phyloP scores from a whole-genome alignment of 2,329 filamentous ascomycete species.

The Penicillium sp. region DNA sequence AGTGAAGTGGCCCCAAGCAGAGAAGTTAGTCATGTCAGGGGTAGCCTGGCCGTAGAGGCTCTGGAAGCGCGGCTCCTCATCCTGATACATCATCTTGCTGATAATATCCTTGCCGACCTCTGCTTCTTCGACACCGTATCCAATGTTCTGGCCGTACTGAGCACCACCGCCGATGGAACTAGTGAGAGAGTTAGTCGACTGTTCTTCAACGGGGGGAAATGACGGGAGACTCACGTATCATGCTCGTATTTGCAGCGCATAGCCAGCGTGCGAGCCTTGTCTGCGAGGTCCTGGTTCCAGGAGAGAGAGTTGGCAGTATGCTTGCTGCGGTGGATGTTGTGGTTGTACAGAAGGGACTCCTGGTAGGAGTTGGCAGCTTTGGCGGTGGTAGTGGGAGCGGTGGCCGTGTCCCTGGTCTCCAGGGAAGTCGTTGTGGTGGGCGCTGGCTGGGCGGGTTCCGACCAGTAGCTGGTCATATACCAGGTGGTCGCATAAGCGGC shows the following conservation, averaged over 20 bases:
- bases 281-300: conserved; percentile 64
- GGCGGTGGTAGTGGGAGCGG: conserved; percentile 36
- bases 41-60: conserved; percentile 56
- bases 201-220: conserved; percentile 31
- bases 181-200: conserved; percentile 6
- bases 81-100: conserved; percentile 79
- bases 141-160: conserved; percentile 89
- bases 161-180: conserved; percentile 52
- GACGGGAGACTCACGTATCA: conserved; percentile 61
- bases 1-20: conserved; percentile 69
- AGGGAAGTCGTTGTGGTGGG: conserved; percentile 40
- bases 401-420: conserved; percentile 28
- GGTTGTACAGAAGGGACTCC: conserved; percentile 56
- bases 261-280: conserved; percentile 62
- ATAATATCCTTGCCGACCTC: conserved; percentile 67
- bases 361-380: conserved; percentile 32
- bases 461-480: conserved; percentile 19
- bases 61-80: conserved; percentile 61
- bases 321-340: conserved; percentile 83
- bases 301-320: conserved; percentile 64
- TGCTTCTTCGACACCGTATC: conserved; percentile 57
- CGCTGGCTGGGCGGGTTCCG: conserved; percentile 19
- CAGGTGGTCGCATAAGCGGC: conserved; percentile 18
- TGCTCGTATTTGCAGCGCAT: conserved; percentile 68
- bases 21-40: conserved; percentile 61